These are phyloP conservation scores for Calocera viscosa DNA, from an alignment of 768 basidiomycete genomes.

Conservation along the genomic window DNA sequence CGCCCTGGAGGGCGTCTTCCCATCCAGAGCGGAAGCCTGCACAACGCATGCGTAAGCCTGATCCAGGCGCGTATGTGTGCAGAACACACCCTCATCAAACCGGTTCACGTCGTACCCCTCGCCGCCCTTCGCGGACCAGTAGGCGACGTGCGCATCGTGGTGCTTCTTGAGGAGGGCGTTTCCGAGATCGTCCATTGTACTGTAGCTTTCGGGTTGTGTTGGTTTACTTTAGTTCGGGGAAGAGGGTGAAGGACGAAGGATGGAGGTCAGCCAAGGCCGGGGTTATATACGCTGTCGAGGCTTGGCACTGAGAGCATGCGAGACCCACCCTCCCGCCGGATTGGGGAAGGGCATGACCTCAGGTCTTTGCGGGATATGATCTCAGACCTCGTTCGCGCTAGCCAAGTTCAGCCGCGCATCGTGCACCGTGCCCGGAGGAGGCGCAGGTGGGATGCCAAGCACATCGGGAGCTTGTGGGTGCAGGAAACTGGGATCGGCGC, in stretches of 20 bases:
- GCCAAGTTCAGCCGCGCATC: too few relatives aligned
- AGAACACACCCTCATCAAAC: neutral
- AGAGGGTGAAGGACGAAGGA: neutral
- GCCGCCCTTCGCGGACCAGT: neutral
- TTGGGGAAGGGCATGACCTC: too few relatives aligned
- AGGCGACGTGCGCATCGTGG: conserved; percentile 1
- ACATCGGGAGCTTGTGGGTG: too few relatives aligned
- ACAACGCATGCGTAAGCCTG: neutral
- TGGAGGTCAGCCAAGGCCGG: neutral
- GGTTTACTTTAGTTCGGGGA: neutral
- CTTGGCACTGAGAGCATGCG: neutral
- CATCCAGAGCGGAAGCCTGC: conserved; percentile 1
- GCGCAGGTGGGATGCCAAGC: too few relatives aligned
- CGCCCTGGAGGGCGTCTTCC: neutral
- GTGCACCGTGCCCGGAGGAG: too few relatives aligned
- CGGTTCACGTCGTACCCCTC: conserved; percentile 8
- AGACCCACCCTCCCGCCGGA: neutral
- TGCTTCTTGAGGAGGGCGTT: neutral
- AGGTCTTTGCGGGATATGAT: too few relatives aligned
- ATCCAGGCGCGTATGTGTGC: neutral
- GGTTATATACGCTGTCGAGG: neutral
- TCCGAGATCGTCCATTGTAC: neutral
- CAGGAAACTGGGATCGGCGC: too few relatives aligned
- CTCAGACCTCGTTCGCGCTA: too few relatives aligned
- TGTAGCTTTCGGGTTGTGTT: neutral